These are phyloP conservation scores for Mycena galopus DNA, from an alignment of 768 basidiomycete species.

Conservation along the genomic window DNA sequence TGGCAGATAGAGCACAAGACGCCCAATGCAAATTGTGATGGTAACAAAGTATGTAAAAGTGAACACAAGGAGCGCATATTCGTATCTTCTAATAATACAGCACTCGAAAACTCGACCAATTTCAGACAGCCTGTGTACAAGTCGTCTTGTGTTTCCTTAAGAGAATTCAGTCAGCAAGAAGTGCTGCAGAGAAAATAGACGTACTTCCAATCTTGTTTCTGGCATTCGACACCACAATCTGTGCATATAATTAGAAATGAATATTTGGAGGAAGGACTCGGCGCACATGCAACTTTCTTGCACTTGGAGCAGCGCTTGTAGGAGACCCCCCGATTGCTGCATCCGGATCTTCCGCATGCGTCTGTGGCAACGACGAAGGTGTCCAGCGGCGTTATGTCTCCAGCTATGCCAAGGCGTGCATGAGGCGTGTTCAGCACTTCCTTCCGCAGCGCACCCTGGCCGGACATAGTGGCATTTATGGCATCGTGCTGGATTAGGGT, in stretches of 20 bases:
- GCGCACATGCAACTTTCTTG: slow-evolving; percentile 44
- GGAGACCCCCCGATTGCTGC: slow-evolving; percentile 43
- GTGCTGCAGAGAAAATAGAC: slow-evolving; percentile 37
- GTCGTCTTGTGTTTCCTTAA: slow-evolving; percentile 30
- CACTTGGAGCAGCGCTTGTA: slow-evolving; percentile 44
- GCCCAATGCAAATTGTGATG: too few relatives aligned
- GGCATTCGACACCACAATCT: slow-evolving; percentile 46
- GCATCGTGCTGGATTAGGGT: slow-evolving; percentile 41
- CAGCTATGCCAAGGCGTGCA: slow-evolving; percentile 39
- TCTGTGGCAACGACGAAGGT: slow-evolving; percentile 45
- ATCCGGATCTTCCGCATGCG: slow-evolving; percentile 41
- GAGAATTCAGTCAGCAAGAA: background rate
- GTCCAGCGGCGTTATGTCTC: slow-evolving; percentile 17
- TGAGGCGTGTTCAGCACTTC: slow-evolving; percentile 39
- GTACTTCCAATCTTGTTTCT: slow-evolving; percentile 45
- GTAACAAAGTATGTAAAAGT: too few relatives aligned
- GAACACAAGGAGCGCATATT: too few relatives aligned
- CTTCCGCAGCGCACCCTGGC: slow-evolving; percentile 34
- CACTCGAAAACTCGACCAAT: too few relatives aligned
- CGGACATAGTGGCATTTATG: slow-evolving; percentile 29
- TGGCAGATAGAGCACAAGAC: too few relatives aligned
- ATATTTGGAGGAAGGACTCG: background rate
- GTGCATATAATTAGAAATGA: background rate
- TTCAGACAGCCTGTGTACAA: slow-evolving; percentile 44
- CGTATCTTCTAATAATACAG: too few relatives aligned